phyloP scores from a whole-genome alignment of 2,329 filamentous ascomycete genomes.

The Sclerotinia trifoliorum region DNA sequence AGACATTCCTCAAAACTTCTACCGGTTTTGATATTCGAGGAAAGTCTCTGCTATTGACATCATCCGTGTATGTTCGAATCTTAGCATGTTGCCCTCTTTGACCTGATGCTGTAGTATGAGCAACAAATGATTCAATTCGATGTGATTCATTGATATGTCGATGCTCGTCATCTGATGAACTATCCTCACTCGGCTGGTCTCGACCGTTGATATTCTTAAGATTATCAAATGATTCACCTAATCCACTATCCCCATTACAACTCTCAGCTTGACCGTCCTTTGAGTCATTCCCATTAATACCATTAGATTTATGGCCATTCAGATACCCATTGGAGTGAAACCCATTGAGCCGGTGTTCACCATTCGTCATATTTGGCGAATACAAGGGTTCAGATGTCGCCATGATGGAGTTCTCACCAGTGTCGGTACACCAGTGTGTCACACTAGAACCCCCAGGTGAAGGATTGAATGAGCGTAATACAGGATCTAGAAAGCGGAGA shows the following conservation, averaged over 20 bases:
- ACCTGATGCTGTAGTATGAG: conserved; percentile 28
- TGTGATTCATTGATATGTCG: conserved; percentile 25
- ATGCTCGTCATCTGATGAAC: not conserved
- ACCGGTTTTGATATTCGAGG: conserved; percentile 57
- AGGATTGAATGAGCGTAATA: not conserved
- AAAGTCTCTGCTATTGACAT: conserved; percentile 41
- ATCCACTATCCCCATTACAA: conserved; percentile 5
- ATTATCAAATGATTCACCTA: conserved; percentile 4
- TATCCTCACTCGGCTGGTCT: not conserved
- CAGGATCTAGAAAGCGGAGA: not conserved
- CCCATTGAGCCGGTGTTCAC: conserved; percentile 5
- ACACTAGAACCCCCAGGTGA: not conserved
- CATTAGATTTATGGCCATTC: conserved; percentile 1
- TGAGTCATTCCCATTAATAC: not conserved
- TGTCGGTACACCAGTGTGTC: conserved; percentile 8
- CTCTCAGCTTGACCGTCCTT: not conserved
- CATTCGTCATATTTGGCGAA: not conserved
- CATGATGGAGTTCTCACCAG: conserved; percentile 11
- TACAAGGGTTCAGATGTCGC: conserved; percentile 6
- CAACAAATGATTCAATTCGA: conserved; percentile 31
- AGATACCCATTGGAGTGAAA: not conserved
- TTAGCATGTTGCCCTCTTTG: conserved; percentile 35
- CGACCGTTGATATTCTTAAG: not conserved
- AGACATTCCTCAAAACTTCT: conserved; percentile 55
- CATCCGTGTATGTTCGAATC: conserved; percentile 37